Conservation (phyloP, 2,329 filamentous ascomycete species). For the Alternaria sp. region DNA sequence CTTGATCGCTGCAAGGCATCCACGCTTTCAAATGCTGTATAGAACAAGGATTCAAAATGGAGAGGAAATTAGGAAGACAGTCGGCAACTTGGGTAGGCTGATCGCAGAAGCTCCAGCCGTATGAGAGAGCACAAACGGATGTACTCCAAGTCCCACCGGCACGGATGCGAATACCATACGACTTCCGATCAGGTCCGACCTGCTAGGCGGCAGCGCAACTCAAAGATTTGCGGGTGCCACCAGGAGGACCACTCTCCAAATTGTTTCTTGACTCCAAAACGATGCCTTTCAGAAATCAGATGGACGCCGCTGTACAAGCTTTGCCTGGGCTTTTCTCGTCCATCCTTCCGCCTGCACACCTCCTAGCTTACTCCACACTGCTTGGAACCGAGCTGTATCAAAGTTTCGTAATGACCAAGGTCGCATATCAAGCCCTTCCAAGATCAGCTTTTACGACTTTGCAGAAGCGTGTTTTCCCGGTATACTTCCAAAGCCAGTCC, state of each 20-base stretch:
- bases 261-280: fast-evolving
- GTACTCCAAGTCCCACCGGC: background rate
- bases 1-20: too few relatives aligned
- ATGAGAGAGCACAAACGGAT: too few relatives aligned
- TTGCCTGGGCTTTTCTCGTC: background rate
- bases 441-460: slow-evolving; percentile 51
- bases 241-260: too few relatives aligned
- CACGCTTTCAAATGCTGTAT: too few relatives aligned
- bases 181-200: background rate
- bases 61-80: too few relatives aligned
- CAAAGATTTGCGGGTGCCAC: slow-evolving; percentile 1
- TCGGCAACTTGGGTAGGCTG: fast-evolving
- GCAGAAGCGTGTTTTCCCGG: slow-evolving; percentile 53
- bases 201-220: slow-evolving; percentile 13
- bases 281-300: background rate
- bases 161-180: background rate
- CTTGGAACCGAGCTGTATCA: slow-evolving; percentile 54
- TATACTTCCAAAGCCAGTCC: slow-evolving; percentile 52
- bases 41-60: too few relatives aligned
- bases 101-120: too few relatives aligned
- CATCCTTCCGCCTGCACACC: slow-evolving; percentile 44
- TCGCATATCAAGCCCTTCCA: slow-evolving; percentile 49
- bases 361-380: slow-evolving; percentile 52
- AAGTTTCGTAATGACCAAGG: slow-evolving; percentile 54
- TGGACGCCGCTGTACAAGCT: background rate